Evolutionary conservation across 768 basidiomycete species (phyloP), one percentile per base, ranked within the genome.

Genomic region (Mycena kentingensis): DNA sequence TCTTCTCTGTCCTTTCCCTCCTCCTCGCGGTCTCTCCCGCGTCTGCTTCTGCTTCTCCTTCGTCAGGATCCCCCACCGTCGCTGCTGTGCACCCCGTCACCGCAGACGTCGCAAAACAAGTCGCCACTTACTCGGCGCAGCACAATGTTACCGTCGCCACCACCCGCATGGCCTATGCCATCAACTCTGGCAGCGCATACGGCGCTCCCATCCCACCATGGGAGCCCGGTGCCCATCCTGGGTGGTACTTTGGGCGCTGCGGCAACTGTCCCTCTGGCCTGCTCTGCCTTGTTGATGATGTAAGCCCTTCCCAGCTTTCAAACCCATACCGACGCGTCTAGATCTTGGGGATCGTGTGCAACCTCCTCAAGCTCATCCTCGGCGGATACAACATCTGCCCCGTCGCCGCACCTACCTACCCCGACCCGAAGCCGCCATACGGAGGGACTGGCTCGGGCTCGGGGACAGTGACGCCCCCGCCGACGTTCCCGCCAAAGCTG

Each of bases 201-300:
- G 50, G 50, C 41, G 58, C 58, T 10, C 58, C 53, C 7, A 49
- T 49, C n/a, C 42, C 50, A 1, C 50, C 50, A 2, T 55, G 58
- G 46, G 12, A 49, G 25, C 13, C 28, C 1, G 37, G 25, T 25
- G n/a, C 28, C 47, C 0, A 31, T 1, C 58, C 58, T 13, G 58
- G 58, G 5, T 55, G 58, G 58, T 59, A 59, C 50, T 59, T 48
- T 31, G 58, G 58, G 19, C 6, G 4, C 37, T 27, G 27, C 15
- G 4, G 35, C 15, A 7, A 44, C 22, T 46, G 49, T 15, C 57
- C 57, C 3, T 1, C 5, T 2, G 53, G 53, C 16, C 47, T 55
- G 5, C 3, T 22, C 8, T 45, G 47, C 31, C 53, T 59, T 32
- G 53, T 52, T 32, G 36, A 36, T 11, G 16, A 22, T 4, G 54